Evolutionary conservation across 176 grass and related monocot genomes (phyloP), one percentile per base, ranked within the genome.

Genomic region (Paspalum vaginatum): DNA sequence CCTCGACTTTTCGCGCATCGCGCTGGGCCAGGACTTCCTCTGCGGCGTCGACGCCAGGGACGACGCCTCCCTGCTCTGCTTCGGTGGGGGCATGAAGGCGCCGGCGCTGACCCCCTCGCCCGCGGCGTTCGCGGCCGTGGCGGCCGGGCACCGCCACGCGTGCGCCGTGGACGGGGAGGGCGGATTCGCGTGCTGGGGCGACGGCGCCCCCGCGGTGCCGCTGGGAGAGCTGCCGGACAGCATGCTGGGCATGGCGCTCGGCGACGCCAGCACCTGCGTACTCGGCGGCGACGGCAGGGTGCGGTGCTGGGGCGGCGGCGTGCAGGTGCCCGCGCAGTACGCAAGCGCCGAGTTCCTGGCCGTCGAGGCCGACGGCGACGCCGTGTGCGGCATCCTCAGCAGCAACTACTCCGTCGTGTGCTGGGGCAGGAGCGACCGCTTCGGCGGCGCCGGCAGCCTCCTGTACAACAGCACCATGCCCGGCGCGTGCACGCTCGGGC

Each of bases 21-120:
- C 95, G 17, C 88, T 98, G 37, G 95, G 95, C 24, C 38, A 83
- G 4, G 72, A 91, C 72, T 98, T 99, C 89, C 78, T 96, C 78
- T 99, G 97, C 75, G 97, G 97, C 65, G 38, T 91, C 67, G 11
- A 63, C 6, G 14, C 21, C 1, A 26, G n/a, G 1, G 52, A 85
- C 70, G 8, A 1, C 11, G 54, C 56, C 17, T 15, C 1, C 77
- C 48, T 89, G 70, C 9, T 1, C 56, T 89, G 87, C 82, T 85
- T 32, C 71, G 87, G 84, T 24, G n/a, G n/a, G n/a, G 18, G 43
- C 40, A 73, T 97, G 48, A 61, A 63, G 26, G 67, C 62, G 48
- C 85, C 82, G 4, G 20, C 14, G 66, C 68, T 71, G 4, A 11
- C 21, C 6, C 22, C 62, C n/a, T 72, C 79, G 5, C 4, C 13